phyloP scores from a whole-genome alignment of 805 yeast genomes.

The Candida sakaeoensis region DNA sequence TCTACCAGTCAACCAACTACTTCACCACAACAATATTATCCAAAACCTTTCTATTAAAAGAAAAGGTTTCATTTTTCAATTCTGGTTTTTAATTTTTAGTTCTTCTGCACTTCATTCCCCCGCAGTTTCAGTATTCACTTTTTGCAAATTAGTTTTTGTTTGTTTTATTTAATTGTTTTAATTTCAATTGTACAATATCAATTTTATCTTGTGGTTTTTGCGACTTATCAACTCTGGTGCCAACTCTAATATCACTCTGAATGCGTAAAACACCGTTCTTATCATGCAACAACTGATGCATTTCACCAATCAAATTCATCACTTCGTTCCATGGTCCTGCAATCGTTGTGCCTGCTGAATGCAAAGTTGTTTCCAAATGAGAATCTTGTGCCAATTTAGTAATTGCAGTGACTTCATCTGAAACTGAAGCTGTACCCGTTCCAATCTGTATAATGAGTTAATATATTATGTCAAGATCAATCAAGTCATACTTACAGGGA shows the following conservation, averaged over 20 bases:
- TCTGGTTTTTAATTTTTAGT: no score
- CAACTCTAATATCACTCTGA: conserved; percentile 83
- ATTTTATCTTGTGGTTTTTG: conserved; percentile 75
- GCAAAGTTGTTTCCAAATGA: conserved; percentile 65
- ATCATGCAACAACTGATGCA: conserved; percentile 68
- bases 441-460: conserved; percentile 51
- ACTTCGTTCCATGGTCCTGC: conserved; percentile 94
- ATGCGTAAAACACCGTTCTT: conserved; percentile 69
- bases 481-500: conserved; percentile 53
- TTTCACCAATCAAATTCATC: conserved; percentile 68
- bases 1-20: conserved; percentile 7
- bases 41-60: conserved; percentile 3
- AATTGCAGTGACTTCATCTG: conserved; percentile 71
- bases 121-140: no score
- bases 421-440: conserved; percentile 71
- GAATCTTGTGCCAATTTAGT: conserved; percentile 61
- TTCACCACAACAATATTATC: conserved; percentile 8
- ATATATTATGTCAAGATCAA: conserved; percentile 9
- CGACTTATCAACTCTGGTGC: conserved; percentile 73
- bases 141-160: conserved; percentile 1
- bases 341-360: conserved; percentile 90
- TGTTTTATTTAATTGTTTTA: conserved; percentile 13
- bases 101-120: no score
- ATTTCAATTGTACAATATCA: conserved; percentile 55
- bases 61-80: background rate